These are phyloP conservation scores for Sclerotinia sclerotiorum DNA, from an alignment of 2,329 filamentous ascomycete genomes.

Conservation along the genomic window DNA sequence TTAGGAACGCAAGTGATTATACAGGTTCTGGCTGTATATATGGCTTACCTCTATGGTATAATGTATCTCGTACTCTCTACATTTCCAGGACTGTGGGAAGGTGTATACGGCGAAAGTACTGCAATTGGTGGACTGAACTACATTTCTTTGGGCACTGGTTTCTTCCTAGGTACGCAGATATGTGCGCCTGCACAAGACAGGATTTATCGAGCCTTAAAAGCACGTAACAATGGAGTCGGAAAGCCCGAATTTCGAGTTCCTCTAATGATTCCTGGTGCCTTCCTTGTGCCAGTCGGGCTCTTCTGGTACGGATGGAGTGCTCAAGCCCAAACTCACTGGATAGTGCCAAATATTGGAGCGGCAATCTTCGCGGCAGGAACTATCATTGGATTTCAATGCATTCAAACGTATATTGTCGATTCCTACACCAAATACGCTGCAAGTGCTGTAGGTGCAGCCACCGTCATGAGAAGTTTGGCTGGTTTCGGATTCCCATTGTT, in stretches of 20 bases:
- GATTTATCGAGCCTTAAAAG: conserved; percentile 36
- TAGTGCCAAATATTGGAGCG: conserved; percentile 57
- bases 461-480: conserved; percentile 35
- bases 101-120: conserved; percentile 54
- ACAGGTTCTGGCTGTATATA: conserved; percentile 53
- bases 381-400: conserved; percentile 40
- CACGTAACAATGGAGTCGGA: conserved; percentile 36
- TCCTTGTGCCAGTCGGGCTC: conserved; percentile 57
- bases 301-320: conserved; percentile 60
- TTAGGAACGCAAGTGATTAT: conserved; percentile 52
- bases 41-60: conserved; percentile 53
- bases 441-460: conserved; percentile 44
- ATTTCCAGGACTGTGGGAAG: conserved; percentile 58
- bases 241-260: conserved; percentile 64
- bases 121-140: conserved; percentile 59
- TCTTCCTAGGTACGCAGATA: conserved; percentile 42
- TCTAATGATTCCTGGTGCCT: conserved; percentile 53
- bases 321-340: conserved; percentile 53
- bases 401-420: conserved; percentile 54
- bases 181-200: conserved; percentile 40
- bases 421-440: conserved; percentile 44
- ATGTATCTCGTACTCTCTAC: conserved; percentile 59
- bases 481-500: conserved; percentile 38
- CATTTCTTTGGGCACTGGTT: conserved; percentile 50
- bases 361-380: conserved; percentile 52